Evolutionary conservation across 495 filamentous ascomycete genomes (phyloP).

Genomic region (Physcia stellaris): DNA sequence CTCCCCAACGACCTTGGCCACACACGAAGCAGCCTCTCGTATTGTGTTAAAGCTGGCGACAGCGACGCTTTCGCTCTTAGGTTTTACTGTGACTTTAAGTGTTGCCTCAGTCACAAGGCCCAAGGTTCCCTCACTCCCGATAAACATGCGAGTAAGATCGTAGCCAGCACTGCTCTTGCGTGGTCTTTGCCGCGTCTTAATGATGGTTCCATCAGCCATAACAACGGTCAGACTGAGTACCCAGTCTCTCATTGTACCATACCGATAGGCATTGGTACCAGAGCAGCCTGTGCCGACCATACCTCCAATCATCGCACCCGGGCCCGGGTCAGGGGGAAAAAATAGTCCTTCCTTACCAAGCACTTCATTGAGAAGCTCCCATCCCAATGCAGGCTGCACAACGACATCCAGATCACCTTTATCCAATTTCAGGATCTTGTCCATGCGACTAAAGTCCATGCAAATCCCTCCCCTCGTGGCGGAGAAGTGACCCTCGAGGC

Average conservation of each 20-base stretch:
- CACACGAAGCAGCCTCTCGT: constrained; percentile 56
- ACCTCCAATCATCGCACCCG: constrained; percentile 50
- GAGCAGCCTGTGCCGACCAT: constrained; percentile 76
- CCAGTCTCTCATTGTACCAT: constrained; percentile 83
- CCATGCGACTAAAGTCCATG: constrained; percentile 65
- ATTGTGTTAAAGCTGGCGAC: constrained; percentile 65
- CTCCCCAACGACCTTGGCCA: constrained; percentile 53
- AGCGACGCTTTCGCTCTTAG: constrained; percentile 59
- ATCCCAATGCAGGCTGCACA: constrained; percentile 69
- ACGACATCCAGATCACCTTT: constrained; percentile 68
- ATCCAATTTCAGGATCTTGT: constrained; percentile 55
- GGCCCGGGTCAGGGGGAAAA: constrained; percentile 73
- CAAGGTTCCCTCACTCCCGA: constrained; percentile 67
- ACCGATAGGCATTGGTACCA: constrained; percentile 68
- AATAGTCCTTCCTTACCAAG: constrained; percentile 55
- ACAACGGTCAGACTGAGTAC: constrained; percentile 71
- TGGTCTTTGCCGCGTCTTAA: constrained; percentile 62
- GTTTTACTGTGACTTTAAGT: constrained; percentile 59
- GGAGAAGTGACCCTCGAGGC: constrained; percentile 68
- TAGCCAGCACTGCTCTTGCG: constrained; percentile 72
- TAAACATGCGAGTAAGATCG: constrained; percentile 62
- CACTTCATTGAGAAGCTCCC: constrained; percentile 64
- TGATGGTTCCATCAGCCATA: constrained; percentile 61
- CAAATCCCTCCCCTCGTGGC: constrained; percentile 63
- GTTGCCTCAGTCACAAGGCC: constrained; percentile 67